A percentile compares a stretch with the other conserved stretches of the same genome.
phyloP scores from a whole-genome alignment of 345 rosid genomes.

The Passiflora organensis region DNA sequence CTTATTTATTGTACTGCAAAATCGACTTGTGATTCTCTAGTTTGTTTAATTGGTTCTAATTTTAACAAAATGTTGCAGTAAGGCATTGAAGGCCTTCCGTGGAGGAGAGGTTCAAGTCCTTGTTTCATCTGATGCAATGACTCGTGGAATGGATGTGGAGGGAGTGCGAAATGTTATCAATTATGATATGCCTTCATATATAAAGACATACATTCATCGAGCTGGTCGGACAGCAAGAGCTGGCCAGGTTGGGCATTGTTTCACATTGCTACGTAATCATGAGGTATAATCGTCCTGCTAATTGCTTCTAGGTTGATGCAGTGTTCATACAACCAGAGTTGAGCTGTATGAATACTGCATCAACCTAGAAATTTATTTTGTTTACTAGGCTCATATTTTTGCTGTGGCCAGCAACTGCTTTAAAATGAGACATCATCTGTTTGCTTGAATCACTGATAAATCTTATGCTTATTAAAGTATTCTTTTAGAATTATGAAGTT shows the following conservation, averaged over 20 bases:
- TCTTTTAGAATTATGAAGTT: too few species aligned
- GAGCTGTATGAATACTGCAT: too few species aligned
- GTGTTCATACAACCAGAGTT: too few species aligned
- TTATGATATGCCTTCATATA: constrained; percentile 74
- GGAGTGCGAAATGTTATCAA: constrained; percentile 83
- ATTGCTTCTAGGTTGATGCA: background rate
- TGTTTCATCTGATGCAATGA: constrained; percentile 90
- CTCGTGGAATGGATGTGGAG: constrained; percentile 96
- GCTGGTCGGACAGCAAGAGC: constrained; percentile 99
- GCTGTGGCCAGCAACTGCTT: too few species aligned
- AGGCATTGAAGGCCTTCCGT: constrained; percentile 71
- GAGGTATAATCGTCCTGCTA: constrained; percentile 41
- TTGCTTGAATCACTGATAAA: too few species aligned
- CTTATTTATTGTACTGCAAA: background rate
- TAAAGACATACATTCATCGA: constrained; percentile 86
- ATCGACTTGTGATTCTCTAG: background rate
- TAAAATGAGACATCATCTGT: too few species aligned
- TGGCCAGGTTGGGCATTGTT: constrained; percentile 77
- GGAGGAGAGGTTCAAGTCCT: constrained; percentile 83
- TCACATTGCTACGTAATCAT: constrained; percentile 63
- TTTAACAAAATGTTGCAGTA: constrained; percentile 42
- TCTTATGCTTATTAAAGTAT: too few species aligned
- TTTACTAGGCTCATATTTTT: too few species aligned
- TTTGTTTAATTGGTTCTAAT: background rate
- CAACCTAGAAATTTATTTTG: too few species aligned